Evolutionary conservation across 192 early-diverging fungal species (phyloP).

Genomic region (Coemansia furcata): DNA sequence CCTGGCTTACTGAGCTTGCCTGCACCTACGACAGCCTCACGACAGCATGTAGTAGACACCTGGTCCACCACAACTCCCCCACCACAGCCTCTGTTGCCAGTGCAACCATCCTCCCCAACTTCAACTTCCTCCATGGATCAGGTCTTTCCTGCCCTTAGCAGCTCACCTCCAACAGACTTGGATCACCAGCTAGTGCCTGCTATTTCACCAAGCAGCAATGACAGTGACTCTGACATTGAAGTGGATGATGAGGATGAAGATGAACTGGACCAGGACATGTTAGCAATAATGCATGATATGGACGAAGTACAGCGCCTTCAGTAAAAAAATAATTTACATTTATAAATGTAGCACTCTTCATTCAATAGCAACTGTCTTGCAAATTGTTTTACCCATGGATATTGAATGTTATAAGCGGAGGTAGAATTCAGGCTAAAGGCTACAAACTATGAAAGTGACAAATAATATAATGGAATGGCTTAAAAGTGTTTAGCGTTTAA

Average conservation of each 20-base stretch:
- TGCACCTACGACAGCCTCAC: neutral
- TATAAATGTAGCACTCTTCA: no score
- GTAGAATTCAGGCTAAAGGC: no score
- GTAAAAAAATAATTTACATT: neutral
- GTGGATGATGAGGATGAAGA: conserved; percentile 24
- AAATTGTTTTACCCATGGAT: no score
- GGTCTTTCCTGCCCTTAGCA: neutral
- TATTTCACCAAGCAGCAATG: neutral
- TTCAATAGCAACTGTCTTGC: no score
- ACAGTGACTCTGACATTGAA: conserved; percentile 8
- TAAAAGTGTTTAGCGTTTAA: no score
- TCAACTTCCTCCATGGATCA: neutral
- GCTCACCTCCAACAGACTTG: neutral
- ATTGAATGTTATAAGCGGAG: no score
- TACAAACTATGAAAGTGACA: no score
- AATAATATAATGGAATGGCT: no score
- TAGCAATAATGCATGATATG: conserved; percentile 51
- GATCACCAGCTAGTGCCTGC: neutral
- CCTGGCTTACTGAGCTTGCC: neutral
- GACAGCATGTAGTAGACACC: conserved; percentile 29
- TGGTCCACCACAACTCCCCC: conserved; percentile 9
- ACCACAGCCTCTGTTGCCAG: neutral
- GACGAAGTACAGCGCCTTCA: conserved; percentile 34
- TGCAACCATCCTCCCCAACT: neutral
- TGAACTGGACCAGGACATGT: conserved; percentile 36